These are phyloP conservation scores for Hypoxylon sp. DNA, from an alignment of 2,329 filamentous ascomycete genomes.

Conservation along the genomic window DNA sequence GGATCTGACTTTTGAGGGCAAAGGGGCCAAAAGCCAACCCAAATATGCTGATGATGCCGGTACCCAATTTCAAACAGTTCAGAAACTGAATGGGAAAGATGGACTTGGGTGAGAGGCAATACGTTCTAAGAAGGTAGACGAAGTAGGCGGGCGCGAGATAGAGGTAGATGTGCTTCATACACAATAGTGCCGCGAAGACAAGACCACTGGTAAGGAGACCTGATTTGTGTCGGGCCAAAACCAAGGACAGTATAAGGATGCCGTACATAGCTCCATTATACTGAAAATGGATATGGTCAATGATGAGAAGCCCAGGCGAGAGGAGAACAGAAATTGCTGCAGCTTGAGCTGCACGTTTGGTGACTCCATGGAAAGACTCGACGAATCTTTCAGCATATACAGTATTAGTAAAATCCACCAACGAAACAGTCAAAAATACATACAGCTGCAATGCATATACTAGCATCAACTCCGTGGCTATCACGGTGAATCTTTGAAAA, in stretches of 20 bases:
- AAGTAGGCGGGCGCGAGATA: constrained; percentile 97
- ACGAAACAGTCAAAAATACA: constrained; percentile 34
- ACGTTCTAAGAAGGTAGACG: constrained; percentile 86
- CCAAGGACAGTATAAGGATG: constrained; percentile 84
- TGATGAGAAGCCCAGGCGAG: constrained; percentile 92
- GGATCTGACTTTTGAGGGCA: constrained; percentile 78
- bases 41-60: constrained; percentile 75
- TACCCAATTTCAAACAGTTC: constrained; percentile 85
- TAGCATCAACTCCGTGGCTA: constrained; percentile 83
- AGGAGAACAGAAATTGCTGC: constrained; percentile 88
- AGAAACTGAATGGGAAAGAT: constrained; percentile 77
- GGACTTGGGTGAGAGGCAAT: constrained; percentile 83
- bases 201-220: constrained; percentile 81
- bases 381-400: constrained; percentile 66
- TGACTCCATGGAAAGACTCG: constrained; percentile 69
- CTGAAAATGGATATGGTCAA: constrained; percentile 97
- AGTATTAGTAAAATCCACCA: constrained; percentile 24
- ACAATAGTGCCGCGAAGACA: constrained; percentile 84
- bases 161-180: constrained; percentile 97
- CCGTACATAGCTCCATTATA: constrained; percentile 99
- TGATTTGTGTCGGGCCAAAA: constrained; percentile 78
- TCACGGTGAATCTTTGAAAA: constrained; percentile 91
- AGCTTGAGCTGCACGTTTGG: constrained; percentile 82
- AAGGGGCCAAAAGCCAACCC: constrained; percentile 91
- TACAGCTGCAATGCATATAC: constrained; percentile 83